These are phyloP conservation scores for Chloroidium sp. DNA, from an alignment of 163 green algal species.

Conservation along the genomic window DNA sequence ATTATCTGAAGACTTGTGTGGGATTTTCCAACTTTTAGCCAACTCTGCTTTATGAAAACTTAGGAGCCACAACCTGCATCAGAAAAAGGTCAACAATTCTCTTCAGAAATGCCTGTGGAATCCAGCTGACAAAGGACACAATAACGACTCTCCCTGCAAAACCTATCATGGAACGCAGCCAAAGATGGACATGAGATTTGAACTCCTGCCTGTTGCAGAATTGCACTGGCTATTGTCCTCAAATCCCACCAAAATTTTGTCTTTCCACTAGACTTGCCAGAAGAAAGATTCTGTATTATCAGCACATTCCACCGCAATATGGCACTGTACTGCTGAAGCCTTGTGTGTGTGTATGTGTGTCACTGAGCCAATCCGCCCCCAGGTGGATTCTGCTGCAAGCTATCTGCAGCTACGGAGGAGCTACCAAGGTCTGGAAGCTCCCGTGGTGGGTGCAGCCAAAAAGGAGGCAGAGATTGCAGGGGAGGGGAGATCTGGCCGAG, in stretches of 20 bases:
- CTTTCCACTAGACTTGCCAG: neutral
- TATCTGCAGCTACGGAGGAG: conserved; percentile 51
- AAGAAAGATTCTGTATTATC: neutral
- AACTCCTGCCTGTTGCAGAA: no score
- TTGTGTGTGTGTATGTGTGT: conserved; percentile 34
- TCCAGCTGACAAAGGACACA: no score
- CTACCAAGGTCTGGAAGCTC: conserved; percentile 59
- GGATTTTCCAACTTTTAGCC: no score
- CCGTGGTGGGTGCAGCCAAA: conserved; percentile 32
- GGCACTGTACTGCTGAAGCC: conserved; percentile 2
- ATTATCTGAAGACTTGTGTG: no score
- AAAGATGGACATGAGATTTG: no score
- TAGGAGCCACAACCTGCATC: no score
- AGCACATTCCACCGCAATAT: neutral
- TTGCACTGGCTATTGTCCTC: no score
- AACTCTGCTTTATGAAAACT: no score
- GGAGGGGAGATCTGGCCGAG: conserved; percentile 47
- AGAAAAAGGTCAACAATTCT: no score
- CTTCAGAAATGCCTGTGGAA: no score
- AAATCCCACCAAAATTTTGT: neutral
- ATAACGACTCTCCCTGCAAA: no score
- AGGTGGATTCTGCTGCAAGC: neutral
- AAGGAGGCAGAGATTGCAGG: conserved; percentile 30
- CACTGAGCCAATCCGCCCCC: conserved; percentile 26
- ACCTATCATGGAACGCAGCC: no score